Base-by-base conservation (phyloP, 331 rosid genomes). In the Prunus yedoensis region DNA sequence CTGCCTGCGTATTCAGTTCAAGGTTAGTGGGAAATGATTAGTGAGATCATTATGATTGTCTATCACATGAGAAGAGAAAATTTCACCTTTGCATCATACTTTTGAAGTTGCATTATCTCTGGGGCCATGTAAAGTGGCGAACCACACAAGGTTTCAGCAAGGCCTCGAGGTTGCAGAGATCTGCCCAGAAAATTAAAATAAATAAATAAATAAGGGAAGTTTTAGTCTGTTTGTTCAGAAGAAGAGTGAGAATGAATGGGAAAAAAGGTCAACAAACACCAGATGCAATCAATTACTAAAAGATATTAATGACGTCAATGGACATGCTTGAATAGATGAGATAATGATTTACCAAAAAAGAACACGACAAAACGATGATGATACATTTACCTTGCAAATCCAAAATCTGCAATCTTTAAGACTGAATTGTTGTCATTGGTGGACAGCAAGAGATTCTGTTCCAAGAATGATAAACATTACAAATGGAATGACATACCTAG, bases 51-150 rank as follows among this genome's bases (percentile, higher is more conserved):
- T 28, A 30, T 45, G 51, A 58, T 35, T 59, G 38, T 38, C 52
- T 3, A 73, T 54, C 25, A 74, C 7, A 74, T 71, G 77, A 38
- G 67, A 75, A 75, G 73, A 57, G 70, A 10, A 52, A 73, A 79
- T 50, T 66, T 89, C 90, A 95, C 99, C 99, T 95, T 95, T 28
- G 97, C 97, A 83, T 95, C 98, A 74, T 95, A 95, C 78, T 95
- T 92, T 77, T 95, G 97, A 20, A 89, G 96, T 87, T 88, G 98
- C 99, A 95, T 95, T 81, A 95, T 95, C 89, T 95, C 98, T 46
- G 99, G 99, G 83, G 99, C 99, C 99, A 95, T 95, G 85, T 95
- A 95, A 73, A 95, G 99, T 35, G 99, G 99, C 27, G 99, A 95
- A 65, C 99, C 99, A 77, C 99, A 95, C 90, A 95, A 83, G 45